Percentiles rank a stretch among this genome's conserved stretches.
Conservation (phyloP, 2,329 filamentous ascomycete genomes). For the Fusarium sp. region DNA sequence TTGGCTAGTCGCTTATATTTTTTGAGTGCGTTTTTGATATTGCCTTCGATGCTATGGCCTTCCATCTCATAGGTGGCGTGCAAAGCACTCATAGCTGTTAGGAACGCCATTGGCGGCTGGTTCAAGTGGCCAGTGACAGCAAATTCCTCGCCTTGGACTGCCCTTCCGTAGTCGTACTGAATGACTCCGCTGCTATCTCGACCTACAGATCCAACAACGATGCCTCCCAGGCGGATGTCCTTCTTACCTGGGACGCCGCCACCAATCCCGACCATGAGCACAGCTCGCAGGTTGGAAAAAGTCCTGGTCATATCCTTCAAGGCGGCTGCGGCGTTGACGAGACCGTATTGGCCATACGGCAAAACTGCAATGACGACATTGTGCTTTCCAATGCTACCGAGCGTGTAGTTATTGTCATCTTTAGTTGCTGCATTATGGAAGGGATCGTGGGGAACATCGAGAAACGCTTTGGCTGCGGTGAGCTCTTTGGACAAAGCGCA, state of each 20-base stretch:
- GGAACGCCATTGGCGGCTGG: not conserved
- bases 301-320: fast-evolving
- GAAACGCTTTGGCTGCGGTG: not conserved
- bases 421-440: fast-evolving
- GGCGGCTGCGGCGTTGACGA: fast-evolving
- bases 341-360: not conserved
- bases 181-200: fast-evolving
- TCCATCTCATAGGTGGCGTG: not conserved
- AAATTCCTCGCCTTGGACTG: fast-evolving
- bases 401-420: fast-evolving
- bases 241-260: fast-evolving
- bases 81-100: fast-evolving
- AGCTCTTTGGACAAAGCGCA: not conserved
- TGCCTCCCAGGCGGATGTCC: fast-evolving
- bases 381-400: fast-evolving
- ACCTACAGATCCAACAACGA: not conserved
- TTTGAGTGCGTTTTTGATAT: fast-evolving
- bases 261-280: not conserved
- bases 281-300: fast-evolving
- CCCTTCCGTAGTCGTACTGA: not conserved
- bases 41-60: fast-evolving
- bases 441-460: fast-evolving
- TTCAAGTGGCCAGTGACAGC: not conserved
- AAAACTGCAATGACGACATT: not conserved
- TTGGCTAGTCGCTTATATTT: fast-evolving